These are phyloP conservation scores for Phoma sp. DNA, from an alignment of 2,329 filamentous ascomycete genomes.

Conservation along the genomic window DNA sequence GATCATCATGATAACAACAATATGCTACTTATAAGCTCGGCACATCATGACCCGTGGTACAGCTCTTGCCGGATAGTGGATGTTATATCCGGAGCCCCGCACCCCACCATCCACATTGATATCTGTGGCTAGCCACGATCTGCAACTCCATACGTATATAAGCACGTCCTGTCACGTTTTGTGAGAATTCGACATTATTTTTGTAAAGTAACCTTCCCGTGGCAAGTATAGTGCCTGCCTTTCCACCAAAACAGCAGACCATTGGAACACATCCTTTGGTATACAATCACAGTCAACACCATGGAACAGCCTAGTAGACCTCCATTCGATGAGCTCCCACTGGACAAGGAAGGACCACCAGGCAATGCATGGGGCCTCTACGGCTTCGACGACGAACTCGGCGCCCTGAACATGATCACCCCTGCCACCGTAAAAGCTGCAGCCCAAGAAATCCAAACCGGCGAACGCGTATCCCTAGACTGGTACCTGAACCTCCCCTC, in stretches of 20 bases:
- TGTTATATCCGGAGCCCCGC: slow-evolving; percentile 11
- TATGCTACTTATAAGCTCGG: background rate
- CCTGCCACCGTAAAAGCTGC: slow-evolving; percentile 53
- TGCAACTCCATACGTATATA: slow-evolving; percentile 30
- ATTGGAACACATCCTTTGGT: background rate
- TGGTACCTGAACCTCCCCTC: slow-evolving; percentile 52
- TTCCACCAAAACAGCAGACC: background rate
- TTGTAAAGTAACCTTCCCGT: no score
- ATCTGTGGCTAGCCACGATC: slow-evolving; percentile 27
- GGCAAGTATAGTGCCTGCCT: background rate
- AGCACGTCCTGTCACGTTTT: slow-evolving; percentile 5
- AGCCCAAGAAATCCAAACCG: slow-evolving; percentile 55
- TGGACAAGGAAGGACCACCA: slow-evolving; percentile 58
- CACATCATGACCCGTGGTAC: background rate
- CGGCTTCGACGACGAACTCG: slow-evolving; percentile 59
- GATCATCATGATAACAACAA: background rate
- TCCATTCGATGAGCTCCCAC: slow-evolving; percentile 58
- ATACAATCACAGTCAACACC: background rate
- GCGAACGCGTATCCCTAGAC: slow-evolving; percentile 49
- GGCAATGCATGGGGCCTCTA: slow-evolving; percentile 67
- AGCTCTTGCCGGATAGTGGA: slow-evolving; percentile 9
- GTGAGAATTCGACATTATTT: background rate
- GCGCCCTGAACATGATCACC: slow-evolving; percentile 64
- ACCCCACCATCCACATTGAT: slow-evolving; percentile 13
- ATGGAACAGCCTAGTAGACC: slow-evolving; percentile 37